A percentile compares a stretch with the other conserved stretches of the same genome.
Conservation (phyloP, 208 protist species). For the Trichomonas tenax region DNA sequence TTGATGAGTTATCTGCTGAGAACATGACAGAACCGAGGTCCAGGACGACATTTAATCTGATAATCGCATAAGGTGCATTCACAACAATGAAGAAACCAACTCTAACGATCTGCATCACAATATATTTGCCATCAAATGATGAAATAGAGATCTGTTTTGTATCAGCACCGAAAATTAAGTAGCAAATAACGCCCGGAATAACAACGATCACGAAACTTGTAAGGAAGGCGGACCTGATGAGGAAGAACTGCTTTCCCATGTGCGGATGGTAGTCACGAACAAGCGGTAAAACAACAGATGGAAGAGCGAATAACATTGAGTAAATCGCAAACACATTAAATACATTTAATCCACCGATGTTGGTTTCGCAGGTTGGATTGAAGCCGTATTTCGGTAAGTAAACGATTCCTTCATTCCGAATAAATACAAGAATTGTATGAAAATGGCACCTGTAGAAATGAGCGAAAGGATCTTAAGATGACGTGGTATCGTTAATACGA, state of each 20-base stretch:
- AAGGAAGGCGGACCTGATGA: neutral
- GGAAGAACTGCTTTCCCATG: neutral
- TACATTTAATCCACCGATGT: neutral
- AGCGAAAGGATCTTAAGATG: neutral
- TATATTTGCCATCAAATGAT: neutral
- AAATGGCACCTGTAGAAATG: neutral
- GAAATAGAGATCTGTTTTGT: neutral
- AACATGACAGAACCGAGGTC: neutral
- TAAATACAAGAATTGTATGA: neutral
- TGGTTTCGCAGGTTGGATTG: neutral
- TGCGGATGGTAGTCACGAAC: neutral
- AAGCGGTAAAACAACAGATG: neutral
- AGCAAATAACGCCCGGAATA: neutral
- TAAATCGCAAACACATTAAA: neutral
- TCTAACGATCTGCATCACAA: neutral
- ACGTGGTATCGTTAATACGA: neutral
- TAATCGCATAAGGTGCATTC: neutral
- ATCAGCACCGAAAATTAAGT: neutral
- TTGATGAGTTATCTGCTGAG: neutral
- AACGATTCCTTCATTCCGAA: neutral
- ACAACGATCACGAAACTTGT: neutral
- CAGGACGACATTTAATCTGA: neutral
- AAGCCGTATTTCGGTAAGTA: neutral
- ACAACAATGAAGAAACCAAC: neutral
- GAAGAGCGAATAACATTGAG: neutral